A percentile compares a stretch with the other conserved stretches of the same genome.
phyloP scores from a whole-genome alignment of 1,284 basidiomycete genomes.

The Thecaphora frezii region DNA sequence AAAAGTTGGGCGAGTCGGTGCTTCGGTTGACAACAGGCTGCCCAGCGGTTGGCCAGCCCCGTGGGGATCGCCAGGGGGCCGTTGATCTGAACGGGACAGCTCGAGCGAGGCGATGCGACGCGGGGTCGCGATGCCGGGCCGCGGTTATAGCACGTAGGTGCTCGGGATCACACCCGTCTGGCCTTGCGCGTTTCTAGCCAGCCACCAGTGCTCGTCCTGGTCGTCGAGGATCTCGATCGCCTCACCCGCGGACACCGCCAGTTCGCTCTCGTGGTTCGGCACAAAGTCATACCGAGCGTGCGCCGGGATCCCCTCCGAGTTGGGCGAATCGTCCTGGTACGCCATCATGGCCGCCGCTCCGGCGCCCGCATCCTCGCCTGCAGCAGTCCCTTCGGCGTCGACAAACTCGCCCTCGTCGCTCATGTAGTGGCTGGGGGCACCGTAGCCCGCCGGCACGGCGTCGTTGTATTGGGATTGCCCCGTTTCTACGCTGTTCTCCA shows the following conservation, averaged over 20 bases:
- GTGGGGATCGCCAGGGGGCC: too few relatives aligned
- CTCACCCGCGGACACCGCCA: conserved; percentile 43
- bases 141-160: conserved; percentile 48
- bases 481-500: conserved; percentile 38
- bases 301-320: conserved; percentile 42
- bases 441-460: conserved; percentile 28
- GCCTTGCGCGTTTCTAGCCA: conserved; percentile 38
- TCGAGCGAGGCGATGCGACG: too few relatives aligned
- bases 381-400: conserved; percentile 19
- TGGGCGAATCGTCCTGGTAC: conserved; percentile 24
- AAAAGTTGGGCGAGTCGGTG: too few relatives aligned
- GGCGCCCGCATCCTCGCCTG: conserved; percentile 12
- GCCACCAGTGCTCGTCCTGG: conserved; percentile 52
- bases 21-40: too few relatives aligned
- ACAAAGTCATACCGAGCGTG: conserved; percentile 52
- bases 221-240: conserved; percentile 49
- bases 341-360: conserved; percentile 7
- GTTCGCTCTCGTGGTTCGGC: conserved; percentile 49
- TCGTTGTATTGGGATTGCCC: conserved; percentile 60
- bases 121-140: too few relatives aligned
- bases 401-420: conserved; percentile 55
- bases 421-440: conserved; percentile 35
- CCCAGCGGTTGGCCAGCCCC: too few relatives aligned
- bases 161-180: conserved; percentile 48
- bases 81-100: too few relatives aligned